Evolutionary conservation across 306 rosid species (phyloP), one percentile per base, ranked within the genome.

Genomic region (Medicago lupulina): DNA sequence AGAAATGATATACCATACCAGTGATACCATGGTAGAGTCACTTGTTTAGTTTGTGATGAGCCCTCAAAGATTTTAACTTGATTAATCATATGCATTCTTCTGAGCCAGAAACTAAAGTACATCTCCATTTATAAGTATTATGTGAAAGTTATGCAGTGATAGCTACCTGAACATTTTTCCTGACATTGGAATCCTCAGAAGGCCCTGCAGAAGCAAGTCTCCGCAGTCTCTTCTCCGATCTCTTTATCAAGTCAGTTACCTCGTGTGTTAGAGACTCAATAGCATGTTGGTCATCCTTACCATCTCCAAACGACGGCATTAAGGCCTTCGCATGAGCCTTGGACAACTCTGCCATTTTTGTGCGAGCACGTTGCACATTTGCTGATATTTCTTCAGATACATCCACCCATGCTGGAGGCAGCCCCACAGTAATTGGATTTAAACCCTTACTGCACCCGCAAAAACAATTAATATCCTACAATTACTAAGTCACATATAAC

Each of bases 361-460:
- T 74, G 28, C 93, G 91, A 15, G 98, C 92, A 57, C 89, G 92
- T 77, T 96, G 99, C 79, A 96, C 93, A 60, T 89, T 82, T 66
- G 85, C 85, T 23, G 97, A 86, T 90, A 96, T 90, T 76, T 96
- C 99, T 87, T 96, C 99, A 15, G 98, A 96, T 16, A 92, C 79
- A 89, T 92, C 98, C 74, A 96, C 98, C 99, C 99, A 92, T 7
- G 98, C 96, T 5, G 99, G 99, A 28, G 99, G 97, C 60, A 95
- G 87, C 76, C 98, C 99, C 71, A 96, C 90, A 5, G 90, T 90
- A 62, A 88, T 77, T 54, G 89, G 87, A 77, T 91, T 79, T 62
- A 82, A 81, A 77, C 88, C 97, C 84, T 83, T 87, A 75, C 97
- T 92, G 93, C 83, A 85, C 66, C 25, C 76, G 74, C 43, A 21